Evolutionary conservation across 2,329 filamentous ascomycete genomes (phyloP).

Genomic region (Pestalotiopsis sp.): DNA sequence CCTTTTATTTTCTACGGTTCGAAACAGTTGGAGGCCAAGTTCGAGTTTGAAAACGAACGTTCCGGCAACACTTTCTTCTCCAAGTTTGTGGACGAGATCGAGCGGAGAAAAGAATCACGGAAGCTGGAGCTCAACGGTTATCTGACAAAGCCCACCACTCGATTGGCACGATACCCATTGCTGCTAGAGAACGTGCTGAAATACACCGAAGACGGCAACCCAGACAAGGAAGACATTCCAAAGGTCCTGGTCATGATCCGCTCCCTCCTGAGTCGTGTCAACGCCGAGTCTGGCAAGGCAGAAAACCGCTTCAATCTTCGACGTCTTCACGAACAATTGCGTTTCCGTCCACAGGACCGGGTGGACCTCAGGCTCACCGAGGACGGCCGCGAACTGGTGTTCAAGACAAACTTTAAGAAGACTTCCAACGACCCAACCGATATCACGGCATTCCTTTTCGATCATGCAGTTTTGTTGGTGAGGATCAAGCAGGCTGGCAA

Average conservation of each 20-base stretch:
- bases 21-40: conserved; percentile 94
- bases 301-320: conserved; percentile 97
- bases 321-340: conserved; percentile 86
- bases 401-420: conserved; percentile 94
- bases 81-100: conserved; percentile 94
- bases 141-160: conserved; percentile 93
- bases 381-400: conserved; percentile 87
- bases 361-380: conserved; percentile 95
- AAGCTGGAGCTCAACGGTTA: conserved; percentile 98
- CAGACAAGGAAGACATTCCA: conserved; percentile 89
- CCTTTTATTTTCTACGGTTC: conserved; percentile 97
- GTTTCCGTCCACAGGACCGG: conserved; percentile 85
- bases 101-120: conserved; percentile 91
- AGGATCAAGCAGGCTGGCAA: conserved; percentile 91
- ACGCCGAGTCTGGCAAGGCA: conserved; percentile 92
- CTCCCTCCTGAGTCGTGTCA: conserved; percentile 84
- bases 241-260: conserved; percentile 85
- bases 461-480: conserved; percentile 91
- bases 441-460: conserved; percentile 93
- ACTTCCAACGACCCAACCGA: conserved; percentile 83
- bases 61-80: conserved; percentile 80
- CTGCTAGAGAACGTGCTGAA: conserved; percentile 90
- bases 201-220: conserved; percentile 83
- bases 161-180: conserved; percentile 89
- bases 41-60: conserved; percentile 96